A percentile compares a stretch with the other conserved stretches of the same genome.
Conservation (phyloP, 495 filamentous ascomycete genomes). For the Bathelium albidoporum region DNA sequence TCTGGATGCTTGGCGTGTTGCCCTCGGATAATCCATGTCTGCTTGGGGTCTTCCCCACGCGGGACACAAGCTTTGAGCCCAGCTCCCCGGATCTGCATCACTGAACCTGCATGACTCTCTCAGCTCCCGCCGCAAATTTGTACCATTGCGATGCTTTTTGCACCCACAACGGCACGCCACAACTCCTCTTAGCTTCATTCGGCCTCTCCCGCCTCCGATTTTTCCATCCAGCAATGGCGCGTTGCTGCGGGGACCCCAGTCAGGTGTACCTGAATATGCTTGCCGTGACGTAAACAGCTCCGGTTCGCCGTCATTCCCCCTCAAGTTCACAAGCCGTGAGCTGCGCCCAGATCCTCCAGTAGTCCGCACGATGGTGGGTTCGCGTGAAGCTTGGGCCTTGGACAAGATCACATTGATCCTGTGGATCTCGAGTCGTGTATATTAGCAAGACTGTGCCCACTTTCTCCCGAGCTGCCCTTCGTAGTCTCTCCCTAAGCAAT, state of each 20-base stretch:
- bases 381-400: background rate
- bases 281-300: background rate
- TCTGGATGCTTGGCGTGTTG: background rate
- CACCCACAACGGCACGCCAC: background rate
- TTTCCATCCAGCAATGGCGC: conserved; percentile 1
- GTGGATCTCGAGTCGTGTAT: background rate
- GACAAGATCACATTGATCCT: background rate
- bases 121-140: background rate
- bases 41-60: background rate
- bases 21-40: background rate
- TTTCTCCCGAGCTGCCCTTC: background rate
- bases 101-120: conserved; percentile 4
- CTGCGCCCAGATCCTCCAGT: background rate
- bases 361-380: background rate
- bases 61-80: background rate
- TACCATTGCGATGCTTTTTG: background rate
- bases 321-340: background rate
- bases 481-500: background rate
- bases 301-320: background rate
- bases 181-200: background rate
- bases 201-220: background rate
- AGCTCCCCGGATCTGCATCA: conserved; percentile 3
- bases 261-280: background rate
- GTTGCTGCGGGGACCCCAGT: conserved; percentile 1
- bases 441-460: background rate